Evolutionary conservation across 163 green algal species (phyloP).

Genomic region (Trebouxiophyceae sp.): DNA sequence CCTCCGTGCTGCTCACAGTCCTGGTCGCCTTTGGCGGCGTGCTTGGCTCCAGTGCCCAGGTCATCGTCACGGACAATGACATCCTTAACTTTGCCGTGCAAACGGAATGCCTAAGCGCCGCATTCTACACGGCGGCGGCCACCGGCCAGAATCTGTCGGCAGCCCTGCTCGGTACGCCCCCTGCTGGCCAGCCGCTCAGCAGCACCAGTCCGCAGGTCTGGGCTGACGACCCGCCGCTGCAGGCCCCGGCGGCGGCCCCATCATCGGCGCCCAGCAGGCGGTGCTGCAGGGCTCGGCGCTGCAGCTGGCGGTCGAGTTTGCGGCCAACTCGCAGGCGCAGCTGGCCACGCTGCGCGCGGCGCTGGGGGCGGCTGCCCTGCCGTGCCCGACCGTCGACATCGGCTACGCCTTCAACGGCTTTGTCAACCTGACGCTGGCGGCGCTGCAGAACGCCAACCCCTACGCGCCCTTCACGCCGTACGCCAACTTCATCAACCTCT

Average conservation of each 20-base stretch:
- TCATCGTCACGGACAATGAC: slow-evolving; percentile 10
- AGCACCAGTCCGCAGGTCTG: slow-evolving; percentile 17
- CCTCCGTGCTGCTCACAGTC: too few species aligned
- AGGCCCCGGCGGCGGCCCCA: neutral
- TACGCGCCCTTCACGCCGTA: slow-evolving; percentile 11
- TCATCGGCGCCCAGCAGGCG: slow-evolving; percentile 20
- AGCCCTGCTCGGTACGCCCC: neutral
- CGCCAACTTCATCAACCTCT: slow-evolving; percentile 5
- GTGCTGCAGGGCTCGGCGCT: slow-evolving; percentile 2
- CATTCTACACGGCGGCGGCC: slow-evolving; percentile 24
- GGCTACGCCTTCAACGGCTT: slow-evolving; percentile 30
- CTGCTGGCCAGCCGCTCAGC: neutral
- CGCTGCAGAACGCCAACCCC: slow-evolving; percentile 2
- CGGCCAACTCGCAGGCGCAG: slow-evolving; percentile 38
- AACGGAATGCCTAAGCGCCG: slow-evolving; percentile 30
- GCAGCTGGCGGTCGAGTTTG: slow-evolving; percentile 17
- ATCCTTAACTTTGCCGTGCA: slow-evolving; percentile 48
- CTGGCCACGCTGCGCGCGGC: slow-evolving; percentile 32
- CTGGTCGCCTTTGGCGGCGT: neutral
- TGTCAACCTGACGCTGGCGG: slow-evolving; percentile 17
- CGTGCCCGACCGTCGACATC: slow-evolving; percentile 38
- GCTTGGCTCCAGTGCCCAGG: neutral
- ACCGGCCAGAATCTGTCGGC: neutral
- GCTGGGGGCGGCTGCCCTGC: slow-evolving; percentile 25
- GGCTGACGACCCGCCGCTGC: neutral